phyloP scores from a whole-genome alignment of 768 basidiomycete genomes.

The Mycena chlorophos region DNA sequence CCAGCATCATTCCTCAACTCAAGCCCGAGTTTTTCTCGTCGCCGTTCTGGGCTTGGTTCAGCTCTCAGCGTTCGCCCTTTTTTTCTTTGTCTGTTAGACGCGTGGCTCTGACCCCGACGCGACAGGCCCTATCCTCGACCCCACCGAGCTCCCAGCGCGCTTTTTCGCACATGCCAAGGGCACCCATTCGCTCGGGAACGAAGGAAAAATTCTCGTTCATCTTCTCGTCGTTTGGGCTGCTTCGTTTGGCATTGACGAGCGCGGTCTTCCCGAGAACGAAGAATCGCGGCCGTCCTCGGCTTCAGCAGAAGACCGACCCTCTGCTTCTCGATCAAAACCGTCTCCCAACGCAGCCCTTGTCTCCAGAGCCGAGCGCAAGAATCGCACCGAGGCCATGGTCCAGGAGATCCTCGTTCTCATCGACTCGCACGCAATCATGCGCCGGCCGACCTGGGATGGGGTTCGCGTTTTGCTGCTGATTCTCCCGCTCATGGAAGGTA shows the following conservation, averaged over 20 bases:
- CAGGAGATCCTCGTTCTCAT: constrained; percentile 77
- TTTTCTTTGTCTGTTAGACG: constrained; percentile 5
- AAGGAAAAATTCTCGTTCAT: constrained; percentile 77
- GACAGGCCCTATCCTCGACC: constrained; percentile 83
- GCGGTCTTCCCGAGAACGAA: constrained; percentile 54
- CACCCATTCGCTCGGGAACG: constrained; percentile 59
- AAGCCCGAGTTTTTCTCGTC: constrained; percentile 80
- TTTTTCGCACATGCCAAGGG: constrained; percentile 68
- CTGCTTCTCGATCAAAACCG: constrained; percentile 20
- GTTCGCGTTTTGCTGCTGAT: constrained; percentile 77
- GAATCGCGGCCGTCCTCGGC: constrained; percentile 21
- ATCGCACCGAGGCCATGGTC: constrained; percentile 66
- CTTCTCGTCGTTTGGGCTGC: constrained; percentile 86
- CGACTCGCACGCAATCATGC: constrained; percentile 75
- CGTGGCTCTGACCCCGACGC: constrained; percentile 13
- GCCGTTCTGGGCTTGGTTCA: constrained; percentile 82
- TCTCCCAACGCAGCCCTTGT: constrained; percentile 31
- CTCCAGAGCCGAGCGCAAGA: constrained; percentile 47
- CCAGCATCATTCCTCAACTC: constrained; percentile 68
- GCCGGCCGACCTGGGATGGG: constrained; percentile 86
- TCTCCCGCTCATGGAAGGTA: constrained; percentile 84
- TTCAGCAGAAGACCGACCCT: constrained; percentile 18
- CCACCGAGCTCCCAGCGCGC: constrained; percentile 73
- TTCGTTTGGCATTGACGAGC: constrained; percentile 85
- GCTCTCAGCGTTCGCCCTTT: constrained; percentile 68